Percentiles rank a stretch among this genome's conserved stretches.
These are phyloP conservation scores for Calocybe gangraenosa DNA, from an alignment of 768 basidiomycete genomes.

Conservation along the genomic window DNA sequence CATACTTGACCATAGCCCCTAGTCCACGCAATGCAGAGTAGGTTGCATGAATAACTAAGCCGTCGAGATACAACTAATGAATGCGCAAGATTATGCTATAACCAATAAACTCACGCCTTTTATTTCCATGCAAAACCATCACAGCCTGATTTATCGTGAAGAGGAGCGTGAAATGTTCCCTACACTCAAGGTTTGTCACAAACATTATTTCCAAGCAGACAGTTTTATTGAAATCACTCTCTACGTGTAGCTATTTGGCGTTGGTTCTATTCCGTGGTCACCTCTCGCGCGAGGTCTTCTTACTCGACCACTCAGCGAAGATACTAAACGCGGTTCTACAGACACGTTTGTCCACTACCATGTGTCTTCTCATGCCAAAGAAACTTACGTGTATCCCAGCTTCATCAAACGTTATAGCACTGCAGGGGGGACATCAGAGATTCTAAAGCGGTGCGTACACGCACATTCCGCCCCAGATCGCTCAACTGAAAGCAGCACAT, in stretches of 20 bases:
- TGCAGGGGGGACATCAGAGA: not conserved
- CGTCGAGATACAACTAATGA: no score
- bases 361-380: not conserved
- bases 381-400: not conserved
- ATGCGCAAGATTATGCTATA: slow-evolving; percentile 30
- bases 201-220: no score
- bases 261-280: slow-evolving; percentile 36
- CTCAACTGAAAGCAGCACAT: not conserved
- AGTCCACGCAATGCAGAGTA: slow-evolving; percentile 59
- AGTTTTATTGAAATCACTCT: slow-evolving; percentile 61
- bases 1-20: not conserved
- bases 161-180: no score
- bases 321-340: slow-evolving; percentile 21
- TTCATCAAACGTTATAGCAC: not conserved
- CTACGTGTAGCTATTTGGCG: slow-evolving; percentile 24
- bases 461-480: no score
- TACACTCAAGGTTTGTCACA: slow-evolving; percentile 39
- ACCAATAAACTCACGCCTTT: slow-evolving; percentile 42
- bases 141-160: no score
- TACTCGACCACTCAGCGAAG: slow-evolving; percentile 32
- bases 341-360: slow-evolving; percentile 13
- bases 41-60: slow-evolving; percentile 6
- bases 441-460: not conserved
- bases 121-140: no score
- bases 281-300: slow-evolving; percentile 43